Conservation (phyloP, 2,329 filamentous ascomycete genomes). For the Pseudocercospora crystallina region DNA sequence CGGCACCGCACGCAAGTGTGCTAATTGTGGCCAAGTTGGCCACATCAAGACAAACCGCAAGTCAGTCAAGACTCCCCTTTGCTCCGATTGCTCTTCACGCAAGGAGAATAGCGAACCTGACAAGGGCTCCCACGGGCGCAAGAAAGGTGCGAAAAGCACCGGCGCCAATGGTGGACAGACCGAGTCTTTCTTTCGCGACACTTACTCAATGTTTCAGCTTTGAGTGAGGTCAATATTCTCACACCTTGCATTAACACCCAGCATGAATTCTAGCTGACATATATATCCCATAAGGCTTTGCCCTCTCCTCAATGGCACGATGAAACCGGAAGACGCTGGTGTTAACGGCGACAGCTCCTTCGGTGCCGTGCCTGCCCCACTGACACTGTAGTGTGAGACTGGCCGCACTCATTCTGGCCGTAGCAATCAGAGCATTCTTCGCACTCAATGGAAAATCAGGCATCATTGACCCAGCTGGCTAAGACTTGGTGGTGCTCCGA, state of each 20-base stretch:
- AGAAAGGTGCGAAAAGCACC: constrained; percentile 12
- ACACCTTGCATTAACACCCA: no score
- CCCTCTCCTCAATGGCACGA: constrained; percentile 78
- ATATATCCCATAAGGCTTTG: constrained; percentile 61
- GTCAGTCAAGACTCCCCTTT: constrained; percentile 53
- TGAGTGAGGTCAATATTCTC: constrained; percentile 11
- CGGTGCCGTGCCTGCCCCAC: constrained; percentile 34
- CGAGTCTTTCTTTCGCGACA: constrained; percentile 13
- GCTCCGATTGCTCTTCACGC: constrained; percentile 16
- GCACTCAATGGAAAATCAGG: no score
- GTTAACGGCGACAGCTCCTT: constrained; percentile 35
- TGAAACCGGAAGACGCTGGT: constrained; percentile 38
- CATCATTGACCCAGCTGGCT: no score
- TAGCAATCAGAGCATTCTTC: background rate
- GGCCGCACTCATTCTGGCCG: background rate
- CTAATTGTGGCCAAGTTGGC: constrained; percentile 93
- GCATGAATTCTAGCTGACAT: constrained; percentile 30
- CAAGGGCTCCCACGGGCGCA: constrained; percentile 19
- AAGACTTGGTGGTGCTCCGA: no score
- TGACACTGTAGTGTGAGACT: constrained; percentile 26
- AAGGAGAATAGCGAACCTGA: constrained; percentile 13
- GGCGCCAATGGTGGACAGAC: constrained; percentile 18
- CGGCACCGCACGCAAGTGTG: constrained; percentile 77
- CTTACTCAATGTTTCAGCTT: constrained; percentile 23
- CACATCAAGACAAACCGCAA: constrained; percentile 99